These are phyloP conservation scores for Spathaspora sp. DNA, from an alignment of 1,139 yeast genomes.

Conservation along the genomic window DNA sequence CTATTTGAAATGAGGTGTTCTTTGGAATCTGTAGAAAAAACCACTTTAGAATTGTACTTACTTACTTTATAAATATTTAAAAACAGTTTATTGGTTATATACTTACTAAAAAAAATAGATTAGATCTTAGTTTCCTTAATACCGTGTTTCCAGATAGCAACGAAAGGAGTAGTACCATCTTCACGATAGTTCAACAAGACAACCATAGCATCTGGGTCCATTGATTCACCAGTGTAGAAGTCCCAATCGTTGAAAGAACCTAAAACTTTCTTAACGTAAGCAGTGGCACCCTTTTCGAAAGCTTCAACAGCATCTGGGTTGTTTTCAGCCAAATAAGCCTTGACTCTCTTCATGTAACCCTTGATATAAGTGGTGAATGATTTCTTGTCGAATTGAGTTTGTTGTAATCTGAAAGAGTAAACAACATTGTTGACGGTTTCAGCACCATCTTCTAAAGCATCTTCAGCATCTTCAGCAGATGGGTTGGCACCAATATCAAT, in stretches of 20 bases:
- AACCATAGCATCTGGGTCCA: slow-evolving; percentile 99
- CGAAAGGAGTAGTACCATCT: slow-evolving; percentile 97
- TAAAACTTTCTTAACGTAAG: slow-evolving; percentile 93
- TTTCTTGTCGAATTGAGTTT: slow-evolving; percentile 95
- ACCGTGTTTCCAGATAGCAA: slow-evolving; percentile 99
- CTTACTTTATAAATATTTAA: not conserved
- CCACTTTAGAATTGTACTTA: too few species aligned
- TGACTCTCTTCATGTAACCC: slow-evolving; percentile 97
- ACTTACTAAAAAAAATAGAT: slow-evolving; percentile 17
- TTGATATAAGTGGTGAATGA: slow-evolving; percentile 93
- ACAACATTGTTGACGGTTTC: slow-evolving; percentile 97
- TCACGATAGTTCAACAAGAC: slow-evolving; percentile 99
- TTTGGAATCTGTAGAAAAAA: too few species aligned
- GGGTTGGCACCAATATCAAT: slow-evolving; percentile 99
- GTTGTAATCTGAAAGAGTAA: slow-evolving; percentile 97
- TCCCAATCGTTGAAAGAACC: slow-evolving; percentile 98
- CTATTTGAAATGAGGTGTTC: too few species aligned
- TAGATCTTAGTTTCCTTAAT: slow-evolving; percentile 84
- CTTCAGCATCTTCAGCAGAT: slow-evolving; percentile 94
- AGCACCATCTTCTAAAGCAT: slow-evolving; percentile 74
- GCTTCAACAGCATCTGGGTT: slow-evolving; percentile 82
- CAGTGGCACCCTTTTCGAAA: slow-evolving; percentile 95
- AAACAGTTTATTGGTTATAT: not conserved
- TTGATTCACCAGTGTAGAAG: slow-evolving; percentile 98
- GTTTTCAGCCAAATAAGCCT: slow-evolving; percentile 83